Percentiles rank a stretch among this genome's conserved stretches.
phyloP scores from a whole-genome alignment of 179 eudicot species.

The Beta corolliflora region DNA sequence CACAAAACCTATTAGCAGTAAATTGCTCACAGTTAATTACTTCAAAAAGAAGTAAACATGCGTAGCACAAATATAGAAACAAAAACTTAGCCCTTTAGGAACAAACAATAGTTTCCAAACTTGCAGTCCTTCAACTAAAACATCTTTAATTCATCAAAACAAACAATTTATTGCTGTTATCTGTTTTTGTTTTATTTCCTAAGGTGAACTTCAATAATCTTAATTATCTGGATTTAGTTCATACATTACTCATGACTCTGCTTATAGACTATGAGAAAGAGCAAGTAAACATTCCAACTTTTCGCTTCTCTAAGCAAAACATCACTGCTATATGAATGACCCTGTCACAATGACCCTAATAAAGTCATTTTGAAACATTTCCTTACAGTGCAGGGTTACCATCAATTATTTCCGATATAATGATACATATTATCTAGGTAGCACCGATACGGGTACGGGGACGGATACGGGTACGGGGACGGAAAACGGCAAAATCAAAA shows the following conservation, averaged over 20 bases:
- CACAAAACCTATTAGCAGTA: not conserved
- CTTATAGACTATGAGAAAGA: not conserved
- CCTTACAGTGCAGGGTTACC: too few species aligned
- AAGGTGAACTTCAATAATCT: not conserved
- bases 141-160: not conserved
- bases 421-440: too few species aligned
- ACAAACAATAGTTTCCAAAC: not conserved
- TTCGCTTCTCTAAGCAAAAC: not conserved
- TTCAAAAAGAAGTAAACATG: not conserved
- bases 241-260: not conserved
- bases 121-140: not conserved
- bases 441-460: too few species aligned
- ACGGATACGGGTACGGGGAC: too few species aligned
- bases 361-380: too few species aligned
- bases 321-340: not conserved
- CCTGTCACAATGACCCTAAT: too few species aligned
- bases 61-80: not conserved
- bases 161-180: too few species aligned
- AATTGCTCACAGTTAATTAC: not conserved
- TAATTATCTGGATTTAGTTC: not conserved
- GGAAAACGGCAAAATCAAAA: too few species aligned
- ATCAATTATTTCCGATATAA: too few species aligned
- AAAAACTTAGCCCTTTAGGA: not conserved
- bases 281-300: not conserved
- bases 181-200: not conserved